Evolutionary conservation across 2,329 filamentous ascomycete species (phyloP).

Genomic region (Coniochaeta sp.): DNA sequence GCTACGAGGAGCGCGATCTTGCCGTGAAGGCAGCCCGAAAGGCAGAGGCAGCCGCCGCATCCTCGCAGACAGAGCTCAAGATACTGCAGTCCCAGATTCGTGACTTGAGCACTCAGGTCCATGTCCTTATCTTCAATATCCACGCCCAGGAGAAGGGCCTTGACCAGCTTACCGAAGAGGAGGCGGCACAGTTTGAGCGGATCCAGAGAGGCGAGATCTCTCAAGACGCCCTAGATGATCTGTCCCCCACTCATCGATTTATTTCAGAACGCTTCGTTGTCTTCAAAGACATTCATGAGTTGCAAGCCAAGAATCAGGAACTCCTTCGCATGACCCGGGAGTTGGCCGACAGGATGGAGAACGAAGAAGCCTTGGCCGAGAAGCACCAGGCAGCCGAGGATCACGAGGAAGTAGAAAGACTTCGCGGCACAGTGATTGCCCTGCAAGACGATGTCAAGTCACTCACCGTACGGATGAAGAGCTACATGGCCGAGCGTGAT

Average conservation of each 20-base stretch:
- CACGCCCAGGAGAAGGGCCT: constrained; percentile 75
- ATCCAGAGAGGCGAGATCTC: constrained; percentile 69
- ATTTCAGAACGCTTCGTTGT: constrained; percentile 86
- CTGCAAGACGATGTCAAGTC: constrained; percentile 78
- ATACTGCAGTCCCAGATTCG: constrained; percentile 81
- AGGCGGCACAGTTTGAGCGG: constrained; percentile 68
- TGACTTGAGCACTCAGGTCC: constrained; percentile 83
- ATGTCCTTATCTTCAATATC: constrained; percentile 81
- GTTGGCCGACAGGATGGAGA: constrained; percentile 83
- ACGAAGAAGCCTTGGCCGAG: constrained; percentile 68
- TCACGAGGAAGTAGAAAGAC: constrained; percentile 62
- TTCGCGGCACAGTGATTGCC: constrained; percentile 21
- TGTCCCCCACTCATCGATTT: constrained; percentile 79
- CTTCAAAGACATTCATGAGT: constrained; percentile 76
- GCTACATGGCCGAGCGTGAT: constrained; percentile 90
- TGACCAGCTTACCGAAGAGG: constrained; percentile 61
- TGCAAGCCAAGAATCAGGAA: constrained; percentile 84
- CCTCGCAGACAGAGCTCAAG: constrained; percentile 59
- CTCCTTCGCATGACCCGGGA: constrained; percentile 76
- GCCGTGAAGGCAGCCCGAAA: constrained; percentile 74
- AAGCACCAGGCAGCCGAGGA: constrained; percentile 56
- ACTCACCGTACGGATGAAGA: constrained; percentile 77
- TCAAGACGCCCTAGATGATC: constrained; percentile 62
- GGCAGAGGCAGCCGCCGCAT: constrained; percentile 64
- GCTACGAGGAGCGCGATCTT: constrained; percentile 70